These are phyloP conservation scores for Calendula officinalis DNA, from an alignment of 129 eudicot species.

Conservation along the genomic window DNA sequence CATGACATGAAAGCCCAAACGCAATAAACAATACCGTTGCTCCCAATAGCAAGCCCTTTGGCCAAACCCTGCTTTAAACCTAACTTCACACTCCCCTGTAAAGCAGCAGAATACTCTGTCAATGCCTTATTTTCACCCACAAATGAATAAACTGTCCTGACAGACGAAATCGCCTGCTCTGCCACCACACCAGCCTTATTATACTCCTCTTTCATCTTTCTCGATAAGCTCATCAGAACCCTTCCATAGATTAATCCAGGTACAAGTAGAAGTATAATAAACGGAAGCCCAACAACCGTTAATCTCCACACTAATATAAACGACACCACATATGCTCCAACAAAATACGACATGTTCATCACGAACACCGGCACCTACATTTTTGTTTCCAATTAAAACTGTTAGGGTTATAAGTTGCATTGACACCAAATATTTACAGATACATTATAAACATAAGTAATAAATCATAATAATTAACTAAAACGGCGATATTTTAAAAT, in stretches of 20 bases:
- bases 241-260: constrained; percentile 48
- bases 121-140: constrained; percentile 47
- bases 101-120: constrained; percentile 45
- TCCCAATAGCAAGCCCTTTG: constrained; percentile 47
- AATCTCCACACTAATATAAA: constrained; percentile 48
- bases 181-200: constrained; percentile 46
- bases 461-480: too few relatives aligned
- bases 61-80: constrained; percentile 52
- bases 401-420: too few relatives aligned
- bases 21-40: constrained; percentile 40
- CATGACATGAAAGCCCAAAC: constrained; percentile 43
- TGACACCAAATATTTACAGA: too few relatives aligned
- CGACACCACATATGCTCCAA: constrained; percentile 35
- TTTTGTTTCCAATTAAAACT: neutral
- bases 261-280: constrained; percentile 35
- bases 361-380: constrained; percentile 40
- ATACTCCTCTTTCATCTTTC: constrained; percentile 46
- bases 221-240: constrained; percentile 38
- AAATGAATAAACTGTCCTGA: constrained; percentile 53
- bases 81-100: constrained; percentile 41
- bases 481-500: too few relatives aligned
- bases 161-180: constrained; percentile 49
- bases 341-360: constrained; percentile 29
- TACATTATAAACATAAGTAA: too few relatives aligned
- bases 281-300: constrained; percentile 51